Evolutionary conservation across 2,329 filamentous ascomycete genomes (phyloP).

Genomic region (Lasiodiplodia sp.): DNA sequence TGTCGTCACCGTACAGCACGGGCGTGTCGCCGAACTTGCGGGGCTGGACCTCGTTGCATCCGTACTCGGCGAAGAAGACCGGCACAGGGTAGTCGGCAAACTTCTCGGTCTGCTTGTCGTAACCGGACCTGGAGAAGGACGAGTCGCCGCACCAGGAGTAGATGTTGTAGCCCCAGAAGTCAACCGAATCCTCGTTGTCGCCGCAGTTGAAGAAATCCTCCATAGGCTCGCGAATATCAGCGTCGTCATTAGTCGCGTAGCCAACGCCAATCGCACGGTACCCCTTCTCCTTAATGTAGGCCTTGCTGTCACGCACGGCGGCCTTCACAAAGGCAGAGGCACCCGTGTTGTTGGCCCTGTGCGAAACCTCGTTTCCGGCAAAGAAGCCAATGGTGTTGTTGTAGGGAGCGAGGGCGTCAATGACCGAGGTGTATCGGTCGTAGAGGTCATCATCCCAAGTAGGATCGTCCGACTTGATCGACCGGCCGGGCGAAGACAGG

Average conservation of each 20-base stretch:
- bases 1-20: conserved; percentile 79
- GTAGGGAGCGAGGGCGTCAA: conserved; percentile 83
- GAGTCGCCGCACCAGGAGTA: conserved; percentile 98
- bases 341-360: conserved; percentile 86
- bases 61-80: conserved; percentile 98
- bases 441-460: conserved; percentile 81
- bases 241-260: conserved; percentile 95
- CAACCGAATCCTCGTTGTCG: conserved; percentile 68
- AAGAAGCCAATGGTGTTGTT: conserved; percentile 97
- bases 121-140: conserved; percentile 78
- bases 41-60: conserved; percentile 79
- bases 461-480: conserved; percentile 84
- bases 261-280: conserved; percentile 86
- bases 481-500: conserved; percentile 78
- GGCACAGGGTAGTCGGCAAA: conserved; percentile 91
- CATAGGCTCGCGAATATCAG: conserved; percentile 79
- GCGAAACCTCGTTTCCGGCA: conserved; percentile 96
- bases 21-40: conserved; percentile 87
- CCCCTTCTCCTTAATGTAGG: conserved; percentile 82
- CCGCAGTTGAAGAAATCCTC: conserved; percentile 97
- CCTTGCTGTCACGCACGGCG: conserved; percentile 93
- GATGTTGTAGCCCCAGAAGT: conserved; percentile 99
- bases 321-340: conserved; percentile 97
- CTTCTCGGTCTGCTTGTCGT: conserved; percentile 81
- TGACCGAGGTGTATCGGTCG: conserved; percentile 80